phyloP scores from a whole-genome alignment of 2,329 filamentous ascomycete species.

The Neophaeococcomyces mojaviensis region DNA sequence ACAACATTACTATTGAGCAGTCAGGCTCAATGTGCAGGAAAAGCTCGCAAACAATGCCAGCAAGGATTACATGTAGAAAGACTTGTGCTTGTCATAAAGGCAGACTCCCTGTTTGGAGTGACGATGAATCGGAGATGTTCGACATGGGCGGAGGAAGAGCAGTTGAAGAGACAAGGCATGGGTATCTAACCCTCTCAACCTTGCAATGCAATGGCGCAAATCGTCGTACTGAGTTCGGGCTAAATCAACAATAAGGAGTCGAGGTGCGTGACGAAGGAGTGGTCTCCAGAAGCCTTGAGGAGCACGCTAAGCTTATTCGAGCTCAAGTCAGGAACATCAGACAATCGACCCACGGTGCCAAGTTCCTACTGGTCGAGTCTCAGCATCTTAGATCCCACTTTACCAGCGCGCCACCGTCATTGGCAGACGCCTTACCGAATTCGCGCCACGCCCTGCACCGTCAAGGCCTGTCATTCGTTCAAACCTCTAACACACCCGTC shows the following conservation, averaged over 20 bases:
- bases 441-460: background rate
- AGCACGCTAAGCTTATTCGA: background rate
- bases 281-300: background rate
- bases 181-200: background rate
- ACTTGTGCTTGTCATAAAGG: background rate
- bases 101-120: constrained; percentile 3
- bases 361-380: background rate
- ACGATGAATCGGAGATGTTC: background rate
- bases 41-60: background rate
- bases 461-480: constrained; percentile 4
- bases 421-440: background rate
- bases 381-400: background rate
- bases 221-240: background rate
- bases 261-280: constrained; percentile 2
- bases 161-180: background rate
- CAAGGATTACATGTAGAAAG: background rate
- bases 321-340: constrained; percentile 3
- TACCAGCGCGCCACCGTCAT: background rate
- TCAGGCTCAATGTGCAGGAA: background rate
- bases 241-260: constrained; percentile 7
- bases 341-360: background rate
- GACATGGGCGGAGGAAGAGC: background rate
- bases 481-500: constrained; percentile 5
- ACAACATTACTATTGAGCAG: background rate
- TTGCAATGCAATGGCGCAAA: constrained; percentile 5